phyloP scores from a whole-genome alignment of 306 rosid species.

The Trifolium repens region DNA sequence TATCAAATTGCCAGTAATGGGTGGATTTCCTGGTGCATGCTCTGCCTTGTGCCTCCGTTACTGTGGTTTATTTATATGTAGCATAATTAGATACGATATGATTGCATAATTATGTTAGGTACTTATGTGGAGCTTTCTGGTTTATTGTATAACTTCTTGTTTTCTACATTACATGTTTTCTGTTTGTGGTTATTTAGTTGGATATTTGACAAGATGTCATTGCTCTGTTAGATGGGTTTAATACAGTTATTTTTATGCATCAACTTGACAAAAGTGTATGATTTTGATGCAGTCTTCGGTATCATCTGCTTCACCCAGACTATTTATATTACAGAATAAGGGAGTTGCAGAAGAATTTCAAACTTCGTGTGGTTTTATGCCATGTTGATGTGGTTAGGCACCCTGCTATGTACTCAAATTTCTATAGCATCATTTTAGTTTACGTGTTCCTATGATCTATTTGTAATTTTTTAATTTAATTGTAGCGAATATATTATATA shows the following conservation, averaged over 20 bases:
- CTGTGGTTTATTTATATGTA: not conserved
- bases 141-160: conserved; percentile 2
- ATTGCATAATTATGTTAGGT: not conserved
- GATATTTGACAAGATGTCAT: not conserved
- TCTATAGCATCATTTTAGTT: conserved; percentile 18
- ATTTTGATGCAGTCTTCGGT: conserved; percentile 85
- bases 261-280: conserved; percentile 34
- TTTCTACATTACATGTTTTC: conserved; percentile 23
- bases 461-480: conserved; percentile 8
- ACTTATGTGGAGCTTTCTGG: not conserved
- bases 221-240: conserved; percentile 30
- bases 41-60: not conserved
- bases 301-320: conserved; percentile 96
- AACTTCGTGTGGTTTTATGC: conserved; percentile 86
- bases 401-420: conserved; percentile 20
- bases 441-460: conserved; percentile 24
- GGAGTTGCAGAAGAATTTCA: conserved; percentile 92
- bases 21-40: not conserved
- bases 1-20: not conserved
- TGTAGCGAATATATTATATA: not conserved
- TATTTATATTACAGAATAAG: conserved; percentile 86
- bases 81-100: not conserved
- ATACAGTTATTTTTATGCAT: conserved; percentile 21
- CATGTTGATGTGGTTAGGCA: conserved; percentile 91
- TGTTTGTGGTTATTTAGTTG: not conserved